Evolutionary conservation across 495 filamentous ascomycete species (phyloP).

Genomic region (Clavariopsis aquatica): DNA sequence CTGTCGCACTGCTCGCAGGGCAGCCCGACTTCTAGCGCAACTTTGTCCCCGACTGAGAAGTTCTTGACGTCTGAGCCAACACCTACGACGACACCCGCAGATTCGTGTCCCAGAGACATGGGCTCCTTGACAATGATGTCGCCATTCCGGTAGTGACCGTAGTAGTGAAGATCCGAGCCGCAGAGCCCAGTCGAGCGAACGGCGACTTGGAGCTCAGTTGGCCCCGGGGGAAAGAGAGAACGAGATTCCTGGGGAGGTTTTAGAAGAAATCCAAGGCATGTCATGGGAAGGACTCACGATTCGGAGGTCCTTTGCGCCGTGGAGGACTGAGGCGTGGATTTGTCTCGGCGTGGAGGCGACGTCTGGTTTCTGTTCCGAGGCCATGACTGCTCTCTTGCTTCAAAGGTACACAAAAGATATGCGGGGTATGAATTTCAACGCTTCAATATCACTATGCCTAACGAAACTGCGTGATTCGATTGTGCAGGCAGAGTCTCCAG

Average conservation of each 20-base stretch:
- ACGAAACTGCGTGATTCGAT: neutral
- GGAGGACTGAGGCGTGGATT: conserved; percentile 47
- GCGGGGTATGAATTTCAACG: neutral
- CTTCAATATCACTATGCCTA: neutral
- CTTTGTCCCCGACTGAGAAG: conserved; percentile 39
- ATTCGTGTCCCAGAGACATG: conserved; percentile 55
- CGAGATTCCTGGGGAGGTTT: conserved; percentile 51
- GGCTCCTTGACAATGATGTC: conserved; percentile 65
- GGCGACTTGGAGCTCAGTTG: conserved; percentile 59
- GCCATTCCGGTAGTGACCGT: conserved; percentile 65
- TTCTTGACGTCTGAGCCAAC: conserved; percentile 39
- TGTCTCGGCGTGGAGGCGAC: conserved; percentile 9
- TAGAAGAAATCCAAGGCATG: neutral
- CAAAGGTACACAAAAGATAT: neutral
- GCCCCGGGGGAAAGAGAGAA: conserved; percentile 46
- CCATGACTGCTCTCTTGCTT: conserved; percentile 6
- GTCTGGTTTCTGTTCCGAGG: conserved; percentile 23
- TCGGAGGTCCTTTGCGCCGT: conserved; percentile 48
- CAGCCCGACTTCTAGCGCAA: conserved; percentile 37
- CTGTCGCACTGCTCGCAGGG: conserved; percentile 30
- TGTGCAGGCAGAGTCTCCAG: neutral
- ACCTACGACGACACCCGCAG: conserved; percentile 41
- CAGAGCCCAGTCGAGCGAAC: conserved; percentile 64
- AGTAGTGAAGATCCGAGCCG: conserved; percentile 72
- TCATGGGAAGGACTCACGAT: conserved; percentile 38